Evolutionary conservation across 768 basidiomycete genomes (phyloP), one percentile per base, ranked within the genome.

Genomic region (Podaxis pistillaris): DNA sequence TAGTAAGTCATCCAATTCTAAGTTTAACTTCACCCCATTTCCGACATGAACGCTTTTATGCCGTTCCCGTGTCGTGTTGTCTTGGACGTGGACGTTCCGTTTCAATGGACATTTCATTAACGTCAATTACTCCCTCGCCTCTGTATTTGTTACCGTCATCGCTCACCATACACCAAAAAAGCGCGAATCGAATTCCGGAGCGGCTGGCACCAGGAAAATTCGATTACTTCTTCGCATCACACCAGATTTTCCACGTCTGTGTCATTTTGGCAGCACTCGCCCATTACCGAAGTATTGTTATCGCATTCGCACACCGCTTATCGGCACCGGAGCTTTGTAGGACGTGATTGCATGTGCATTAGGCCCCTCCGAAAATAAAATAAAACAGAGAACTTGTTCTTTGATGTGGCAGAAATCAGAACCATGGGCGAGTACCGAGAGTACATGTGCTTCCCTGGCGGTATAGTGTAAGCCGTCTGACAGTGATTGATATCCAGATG

Each of bases 241-340:
- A 96, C 77, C 92, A 96, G 74, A 90, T 96, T 68, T 96, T 97
- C 74, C 95, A 96, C 71, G 72, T 87, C 64, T 86, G 83, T 68
- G 93, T 96, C 40, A 79, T 93, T 58, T 73, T 87, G 26, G 91
- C 89, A 9, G 90, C 88, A 38, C 73, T 88, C 66, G 77, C 84
- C 9, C 90, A 91, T 67, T 92, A 88, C 74, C 72, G 74, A 38
- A 74, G 78, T 66, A 78, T 91, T 62, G 67, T 86, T 63, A 81
- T 79, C 24, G 81, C 81, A 47, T 81, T 91, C 68, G 70, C 83
- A 63, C 82, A 87, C 73, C 83, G 86, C 73, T 86, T 91, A 74
- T 73, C 76, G 49, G 52, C 68, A 71, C 24, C 69, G 65, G 46
- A 67, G 47, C 40, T 69, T 36, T 78, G 76, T 68, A 67, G 64